Percentiles rank a stretch among this genome's conserved stretches.
These are phyloP conservation scores for Rhodosporidiobolus odoratus DNA, from an alignment of 768 basidiomycete genomes.

Conservation along the genomic window DNA sequence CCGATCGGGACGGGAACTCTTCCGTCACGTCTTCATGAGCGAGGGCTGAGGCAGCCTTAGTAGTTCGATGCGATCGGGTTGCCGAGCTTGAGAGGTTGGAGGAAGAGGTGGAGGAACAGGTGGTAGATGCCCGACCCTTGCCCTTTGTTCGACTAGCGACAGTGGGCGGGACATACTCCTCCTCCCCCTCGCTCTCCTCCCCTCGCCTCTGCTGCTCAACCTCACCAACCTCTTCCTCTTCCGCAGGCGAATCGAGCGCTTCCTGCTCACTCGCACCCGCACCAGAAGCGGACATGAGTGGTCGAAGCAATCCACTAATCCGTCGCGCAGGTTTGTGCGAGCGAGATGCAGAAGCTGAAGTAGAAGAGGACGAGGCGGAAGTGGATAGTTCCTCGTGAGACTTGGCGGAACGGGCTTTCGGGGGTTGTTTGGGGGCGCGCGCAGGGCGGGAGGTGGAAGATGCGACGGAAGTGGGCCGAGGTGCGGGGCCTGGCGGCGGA, in stretches of 20 bases:
- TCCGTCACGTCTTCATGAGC: too few relatives aligned
- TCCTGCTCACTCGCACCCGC: neutral
- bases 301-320: constrained; percentile 1
- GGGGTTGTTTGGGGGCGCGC: constrained; percentile 6
- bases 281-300: too few relatives aligned
- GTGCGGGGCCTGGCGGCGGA: neutral
- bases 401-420: constrained; percentile 13
- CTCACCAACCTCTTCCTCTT: neutral
- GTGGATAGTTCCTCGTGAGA: neutral
- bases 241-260: neutral
- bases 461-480: neutral
- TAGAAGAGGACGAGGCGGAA: too few relatives aligned
- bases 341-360: neutral
- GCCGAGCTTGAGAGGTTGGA: too few relatives aligned
- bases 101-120: too few relatives aligned
- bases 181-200: neutral
- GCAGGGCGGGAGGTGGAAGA: neutral
- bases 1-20: too few relatives aligned
- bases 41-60: too few relatives aligned
- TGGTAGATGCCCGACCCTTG: neutral
- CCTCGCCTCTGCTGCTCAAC: neutral
- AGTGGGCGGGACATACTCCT: neutral
- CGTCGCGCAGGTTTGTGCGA: neutral
- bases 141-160: neutral
- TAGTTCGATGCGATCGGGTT: too few relatives aligned